These are phyloP conservation scores for Flaveria ramosissima DNA, from an alignment of 129 eudicot species.

Conservation along the genomic window DNA sequence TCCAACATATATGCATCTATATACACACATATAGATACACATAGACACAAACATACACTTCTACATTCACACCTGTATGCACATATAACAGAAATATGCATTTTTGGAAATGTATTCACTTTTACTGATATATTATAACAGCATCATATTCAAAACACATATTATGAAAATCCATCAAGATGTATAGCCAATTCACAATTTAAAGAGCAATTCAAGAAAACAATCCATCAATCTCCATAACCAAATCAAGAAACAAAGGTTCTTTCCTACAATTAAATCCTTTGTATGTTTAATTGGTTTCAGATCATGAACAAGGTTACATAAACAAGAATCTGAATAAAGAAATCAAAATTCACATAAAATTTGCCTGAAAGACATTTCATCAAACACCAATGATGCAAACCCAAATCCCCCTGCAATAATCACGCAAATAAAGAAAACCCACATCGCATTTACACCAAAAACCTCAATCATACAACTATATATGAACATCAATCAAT, in stretches of 20 bases:
- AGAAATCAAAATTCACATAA: not conserved
- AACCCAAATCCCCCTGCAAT: not conserved
- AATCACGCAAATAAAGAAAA: not conserved
- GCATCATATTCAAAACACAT: not conserved
- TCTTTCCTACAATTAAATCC: not conserved
- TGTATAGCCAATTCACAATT: not conserved
- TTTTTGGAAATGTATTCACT: conserved; percentile 4
- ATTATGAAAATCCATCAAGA: conserved; percentile 1
- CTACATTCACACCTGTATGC: not conserved
- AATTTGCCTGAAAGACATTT: not conserved
- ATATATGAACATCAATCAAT: not conserved
- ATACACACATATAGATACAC: not conserved
- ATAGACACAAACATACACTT: not conserved
- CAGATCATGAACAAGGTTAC: not conserved
- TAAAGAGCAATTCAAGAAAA: not conserved
- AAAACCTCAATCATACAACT: not conserved
- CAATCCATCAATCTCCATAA: not conserved
- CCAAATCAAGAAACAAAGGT: not conserved
- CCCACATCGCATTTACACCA: not conserved
- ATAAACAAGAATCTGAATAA: not conserved
- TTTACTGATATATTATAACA: not conserved
- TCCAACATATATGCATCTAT: not conserved
- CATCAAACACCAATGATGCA: not conserved
- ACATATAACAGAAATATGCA: not conserved
- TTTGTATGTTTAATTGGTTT: not conserved